Base-by-base conservation (phyloP, 2,329 filamentous ascomycete species). In the Endoconidiophora laricicola region DNA sequence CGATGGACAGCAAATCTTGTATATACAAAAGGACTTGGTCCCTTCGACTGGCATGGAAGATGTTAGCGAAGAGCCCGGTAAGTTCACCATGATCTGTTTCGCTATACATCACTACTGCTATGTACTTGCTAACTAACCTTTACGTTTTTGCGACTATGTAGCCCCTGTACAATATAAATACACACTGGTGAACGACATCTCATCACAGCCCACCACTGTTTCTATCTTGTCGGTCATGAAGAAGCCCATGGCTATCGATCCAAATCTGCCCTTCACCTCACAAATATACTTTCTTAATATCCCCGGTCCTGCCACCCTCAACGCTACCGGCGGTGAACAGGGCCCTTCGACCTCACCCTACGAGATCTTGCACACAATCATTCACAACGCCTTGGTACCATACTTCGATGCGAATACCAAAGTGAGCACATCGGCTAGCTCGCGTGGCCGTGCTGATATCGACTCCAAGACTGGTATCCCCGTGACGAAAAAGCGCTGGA, bases 331-430 rank as follows among this genome's bases (percentile, higher is more conserved):
- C 54, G 73, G 79, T 57, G 79, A 85, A 57, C 82, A 87, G 63
- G 81, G 80, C 52, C 74, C 80, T 51, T 72, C 80, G 23, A 71
- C 81, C 50, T 93, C 88, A 43, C 87, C 90, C 3, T 95, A 87
- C 66, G 90, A 96, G 66, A 82, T 90, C 58, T 72, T 98, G 55
- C 87, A 95, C 67, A 86, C 90, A 52, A 76, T 94, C 59, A 78
- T 99, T 57, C 88, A 94, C 65, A 82, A 87, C 63, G 87, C 85
- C 57, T 71, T 98, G 61, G 86, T 86, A 59, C 91, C 93, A 38
- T 96, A 95, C 66, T 98, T 98, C 62, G 90, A 99, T 70, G 90
- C 88, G 58, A 93, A 87, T 63, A 93, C 88, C 52, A 90, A 87
- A 67, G 83, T 74, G 55, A 81, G 86, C 59, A 67, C 76, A 46